Base-by-base conservation (phyloP, 2,329 filamentous ascomycete species). In the Sclerotinia glacialis region DNA sequence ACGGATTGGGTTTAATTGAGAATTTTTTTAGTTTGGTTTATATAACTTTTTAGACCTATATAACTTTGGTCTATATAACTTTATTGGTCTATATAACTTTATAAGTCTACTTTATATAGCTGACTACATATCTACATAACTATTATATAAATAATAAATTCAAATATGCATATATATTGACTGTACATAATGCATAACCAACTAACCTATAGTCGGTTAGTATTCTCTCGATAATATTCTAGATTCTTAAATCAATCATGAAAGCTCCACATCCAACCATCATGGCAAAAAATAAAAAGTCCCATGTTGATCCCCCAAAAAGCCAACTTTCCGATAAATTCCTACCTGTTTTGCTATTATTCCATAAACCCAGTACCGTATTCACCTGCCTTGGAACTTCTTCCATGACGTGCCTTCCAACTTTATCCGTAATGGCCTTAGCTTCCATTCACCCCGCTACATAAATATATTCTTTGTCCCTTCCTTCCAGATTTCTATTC, bases 401-500 rank as follows among this genome's bases (percentile, higher is more conserved):
- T 50, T 52, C 31, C 59, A 53, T 62, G 59, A 62, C 59, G 59
- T 62, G 59, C 46, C 59, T 62, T 62, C 47, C 59, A 53, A 62
- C 46, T 62, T 62, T 62, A 40, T 62, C 59, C 59, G 34, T 62
- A 52, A 26, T 62, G n/a, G 59, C 59, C 26, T 40, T 62, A 62
- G 59, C 56, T 62, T 42, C 31, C 3, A 28, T 62, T 62, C 46
- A 62, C 59, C 46, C 59, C 59, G 23, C 59, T 42, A 26, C 34
- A 62, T 53, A 62, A 52, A 53, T 31, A 31, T 52, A 62, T 42
- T 42, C 59, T 62, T 62, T 62, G 59, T 62, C 59, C 59, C 47
- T 52, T 18, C 21, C 31, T 40, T 49, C 21, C 18, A 21, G 14
- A 7, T 26, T 61, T 21, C 16, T 21, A 8, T 42, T 42, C 37